A percentile compares a stretch with the other conserved stretches of the same genome.
Conservation (phyloP, 2,329 filamentous ascomycete species). For the Nothophaeocryptopus gaeumannii region DNA sequence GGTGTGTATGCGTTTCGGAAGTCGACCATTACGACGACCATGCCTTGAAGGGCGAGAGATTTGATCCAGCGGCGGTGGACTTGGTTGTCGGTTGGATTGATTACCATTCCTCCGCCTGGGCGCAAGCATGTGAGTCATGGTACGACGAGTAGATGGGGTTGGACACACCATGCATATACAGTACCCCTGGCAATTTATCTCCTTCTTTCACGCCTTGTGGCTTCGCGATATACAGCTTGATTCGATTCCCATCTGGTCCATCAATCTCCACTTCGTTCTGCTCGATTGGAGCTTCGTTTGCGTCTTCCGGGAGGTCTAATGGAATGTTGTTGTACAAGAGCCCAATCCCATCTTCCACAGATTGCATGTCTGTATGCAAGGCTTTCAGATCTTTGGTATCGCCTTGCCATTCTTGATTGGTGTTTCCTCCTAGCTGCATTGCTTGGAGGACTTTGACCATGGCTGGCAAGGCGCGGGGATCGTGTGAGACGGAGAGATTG, state of each 20-base stretch:
- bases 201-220: conserved; percentile 7
- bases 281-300: conserved; percentile 15
- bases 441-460: conserved; percentile 11
- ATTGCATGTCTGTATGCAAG: not conserved
- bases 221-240: conserved; percentile 20
- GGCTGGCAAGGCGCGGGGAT: conserved; percentile 26
- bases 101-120: conserved; percentile 29
- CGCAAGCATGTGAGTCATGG: conserved; percentile 18
- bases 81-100: conserved; percentile 21
- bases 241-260: conserved; percentile 22
- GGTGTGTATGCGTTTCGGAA: conserved; percentile 35
- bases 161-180: conserved; percentile 27
- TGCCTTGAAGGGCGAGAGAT: conserved; percentile 26
- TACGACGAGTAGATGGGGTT: not conserved
- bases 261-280: conserved; percentile 12
- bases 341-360: not conserved
- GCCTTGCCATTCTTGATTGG: not conserved
- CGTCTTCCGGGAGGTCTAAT: conserved; percentile 14
- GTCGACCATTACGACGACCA: conserved; percentile 28
- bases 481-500: conserved; percentile 16
- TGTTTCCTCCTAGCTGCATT: conserved; percentile 8
- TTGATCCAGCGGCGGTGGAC: conserved; percentile 29
- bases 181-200: conserved; percentile 21
- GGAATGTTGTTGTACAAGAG: conserved; percentile 2
- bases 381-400: conserved; percentile 5